Evolutionary conservation across 306 rosid species (phyloP).

Genomic region (Gastrolobium villosum): DNA sequence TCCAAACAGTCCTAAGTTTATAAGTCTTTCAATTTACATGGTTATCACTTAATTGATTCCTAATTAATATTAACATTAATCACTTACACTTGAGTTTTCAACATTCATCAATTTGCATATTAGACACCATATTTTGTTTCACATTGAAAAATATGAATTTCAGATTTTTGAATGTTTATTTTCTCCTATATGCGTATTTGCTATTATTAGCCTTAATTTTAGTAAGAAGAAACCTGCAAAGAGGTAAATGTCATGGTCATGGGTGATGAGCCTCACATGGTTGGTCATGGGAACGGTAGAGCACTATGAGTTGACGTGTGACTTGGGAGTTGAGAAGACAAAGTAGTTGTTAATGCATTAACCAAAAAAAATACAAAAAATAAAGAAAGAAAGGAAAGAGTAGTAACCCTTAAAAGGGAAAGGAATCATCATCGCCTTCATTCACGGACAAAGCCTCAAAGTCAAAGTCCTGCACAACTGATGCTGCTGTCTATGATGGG

Average conservation of each 20-base stretch:
- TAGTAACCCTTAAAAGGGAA: background rate
- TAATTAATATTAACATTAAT: too few species aligned
- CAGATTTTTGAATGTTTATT: too few species aligned
- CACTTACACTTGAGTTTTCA: too few species aligned
- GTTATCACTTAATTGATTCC: too few species aligned
- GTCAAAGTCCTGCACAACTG: background rate
- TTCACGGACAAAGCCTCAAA: conserved; percentile 1
- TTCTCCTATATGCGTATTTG: too few species aligned
- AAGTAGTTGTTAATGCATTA: background rate
- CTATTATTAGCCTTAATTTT: too few species aligned
- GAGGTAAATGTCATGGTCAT: background rate
- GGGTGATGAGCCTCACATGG: background rate
- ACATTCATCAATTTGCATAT: too few species aligned
- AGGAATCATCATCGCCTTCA: conserved; percentile 15
- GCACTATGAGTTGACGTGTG: background rate
- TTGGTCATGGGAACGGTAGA: background rate
- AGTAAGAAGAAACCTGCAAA: background rate
- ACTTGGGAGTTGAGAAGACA: conserved; percentile 11
- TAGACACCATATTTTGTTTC: too few species aligned
- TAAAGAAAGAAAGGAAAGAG: background rate
- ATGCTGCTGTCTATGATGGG: background rate
- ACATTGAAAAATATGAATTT: too few species aligned
- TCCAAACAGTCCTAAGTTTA: too few species aligned
- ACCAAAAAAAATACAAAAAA: too few species aligned
- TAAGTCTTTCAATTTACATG: too few species aligned